A percentile compares a stretch with the other conserved stretches of the same genome.
Evolutionary conservation across 1,284 basidiomycete species (phyloP).

Genomic region (Erythrobasidium hasegawianum): DNA sequence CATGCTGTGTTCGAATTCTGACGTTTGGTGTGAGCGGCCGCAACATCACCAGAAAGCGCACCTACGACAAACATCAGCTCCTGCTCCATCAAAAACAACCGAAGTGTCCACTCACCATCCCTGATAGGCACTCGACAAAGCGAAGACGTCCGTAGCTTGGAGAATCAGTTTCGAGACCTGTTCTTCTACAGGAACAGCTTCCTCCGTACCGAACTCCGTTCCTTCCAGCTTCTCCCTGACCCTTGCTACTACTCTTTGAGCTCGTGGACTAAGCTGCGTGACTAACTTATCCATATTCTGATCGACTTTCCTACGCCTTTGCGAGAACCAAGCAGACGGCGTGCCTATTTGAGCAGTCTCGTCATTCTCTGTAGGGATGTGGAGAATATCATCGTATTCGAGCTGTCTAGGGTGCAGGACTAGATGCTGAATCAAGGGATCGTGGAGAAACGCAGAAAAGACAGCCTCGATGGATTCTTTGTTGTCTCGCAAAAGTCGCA

Average conservation of each 20-base stretch:
- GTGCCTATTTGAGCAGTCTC: slow-evolving; percentile 5
- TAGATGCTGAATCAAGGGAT: slow-evolving; percentile 31
- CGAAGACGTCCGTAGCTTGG: background rate
- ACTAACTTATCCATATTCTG: slow-evolving; percentile 9
- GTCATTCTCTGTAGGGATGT: background rate
- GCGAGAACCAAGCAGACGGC: background rate
- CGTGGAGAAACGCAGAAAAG: slow-evolving; percentile 28
- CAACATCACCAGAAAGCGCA: too few relatives aligned
- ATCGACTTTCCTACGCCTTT: slow-evolving; percentile 9
- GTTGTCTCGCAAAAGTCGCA: slow-evolving; percentile 26
- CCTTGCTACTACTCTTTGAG: slow-evolving; percentile 22
- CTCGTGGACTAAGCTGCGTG: slow-evolving; percentile 20
- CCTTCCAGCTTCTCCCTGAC: slow-evolving; percentile 28
- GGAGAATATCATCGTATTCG: slow-evolving; percentile 6
- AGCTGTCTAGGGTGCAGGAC: slow-evolving; percentile 29
- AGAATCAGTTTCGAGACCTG: slow-evolving; percentile 26
- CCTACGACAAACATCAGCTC: too few relatives aligned
- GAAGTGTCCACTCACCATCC: background rate
- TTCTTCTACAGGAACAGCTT: slow-evolving; percentile 19
- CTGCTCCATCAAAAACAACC: too few relatives aligned
- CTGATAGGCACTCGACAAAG: background rate
- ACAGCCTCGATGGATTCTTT: slow-evolving; percentile 31
- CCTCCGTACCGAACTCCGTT: slow-evolving; percentile 15
- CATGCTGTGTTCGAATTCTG: too few relatives aligned
- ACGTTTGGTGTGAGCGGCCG: too few relatives aligned